Conservation (phyloP, 352 stramenopile genomes). For the Sclerospora graminicola region DNA sequence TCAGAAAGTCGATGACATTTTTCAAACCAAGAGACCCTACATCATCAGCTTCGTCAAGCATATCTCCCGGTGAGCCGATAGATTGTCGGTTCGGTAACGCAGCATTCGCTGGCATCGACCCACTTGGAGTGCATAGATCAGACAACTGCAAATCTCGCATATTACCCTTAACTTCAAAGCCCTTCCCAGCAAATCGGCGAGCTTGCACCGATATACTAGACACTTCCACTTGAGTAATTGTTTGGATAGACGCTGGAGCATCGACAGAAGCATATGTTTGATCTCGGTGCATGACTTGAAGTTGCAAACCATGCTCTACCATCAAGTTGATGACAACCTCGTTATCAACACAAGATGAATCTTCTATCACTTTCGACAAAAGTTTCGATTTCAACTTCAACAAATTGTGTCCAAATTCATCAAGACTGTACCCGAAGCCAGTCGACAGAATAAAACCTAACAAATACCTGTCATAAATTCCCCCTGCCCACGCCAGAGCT, state of each 20-base stretch:
- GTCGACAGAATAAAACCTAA: constrained; percentile 60
- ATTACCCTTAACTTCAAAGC: constrained; percentile 45
- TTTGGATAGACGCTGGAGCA: constrained; percentile 7
- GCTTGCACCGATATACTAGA: constrained; percentile 25
- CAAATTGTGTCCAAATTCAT: constrained; percentile 49
- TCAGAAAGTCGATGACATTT: constrained; percentile 62
- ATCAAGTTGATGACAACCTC: constrained; percentile 17
- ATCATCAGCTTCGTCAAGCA: constrained; percentile 25
- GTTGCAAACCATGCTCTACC: constrained; percentile 23
- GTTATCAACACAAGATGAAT: constrained; percentile 17
- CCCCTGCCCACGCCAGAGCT: constrained; percentile 27
- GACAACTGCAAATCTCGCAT: constrained; percentile 62
- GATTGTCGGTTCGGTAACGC: constrained; percentile 55
- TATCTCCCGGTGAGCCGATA: constrained; percentile 54
- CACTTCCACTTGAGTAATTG: constrained; percentile 22
- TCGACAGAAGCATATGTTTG: constrained; percentile 10
- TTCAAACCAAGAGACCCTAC: constrained; percentile 39
- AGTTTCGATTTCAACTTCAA: constrained; percentile 29
- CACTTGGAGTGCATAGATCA: constrained; percentile 44
- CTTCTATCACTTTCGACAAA: constrained; percentile 17
- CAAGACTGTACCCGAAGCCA: constrained; percentile 44
- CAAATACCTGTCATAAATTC: constrained; percentile 35
- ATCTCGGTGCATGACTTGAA: constrained; percentile 33
- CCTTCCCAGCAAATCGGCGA: constrained; percentile 6
- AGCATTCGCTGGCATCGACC: constrained; percentile 16